Base-by-base conservation (phyloP, 768 basidiomycete species). In the Cyathus striatus region DNA sequence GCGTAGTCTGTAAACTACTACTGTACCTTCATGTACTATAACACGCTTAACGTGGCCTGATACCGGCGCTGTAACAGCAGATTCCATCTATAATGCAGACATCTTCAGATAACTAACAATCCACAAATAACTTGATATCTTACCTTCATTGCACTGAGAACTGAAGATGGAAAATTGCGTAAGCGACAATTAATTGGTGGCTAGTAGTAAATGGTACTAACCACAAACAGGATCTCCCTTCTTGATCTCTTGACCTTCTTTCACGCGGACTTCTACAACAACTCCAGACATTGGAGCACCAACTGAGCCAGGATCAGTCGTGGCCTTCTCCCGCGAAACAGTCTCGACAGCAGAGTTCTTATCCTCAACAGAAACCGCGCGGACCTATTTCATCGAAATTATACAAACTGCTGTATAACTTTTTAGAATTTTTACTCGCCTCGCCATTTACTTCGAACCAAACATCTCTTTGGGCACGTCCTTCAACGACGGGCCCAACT, bases 391-490 rank as follows among this genome's bases (percentile, higher is more conserved):
- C 14, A 42, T 53, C 38, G 44, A 47, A 26, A 49, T 53, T 51
- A 40, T 45, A 22, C 52, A 23, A 45, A 44, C 25, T 35, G 44
- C 17, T 30, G 38, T 35, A 30, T 21, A 24, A 48, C 47, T 30
- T 34, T 33, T 44, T 24, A 23, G 22, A 38, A 41, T 41, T 40
- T 40, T 39, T 41, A 45, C 68, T 58, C 58, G 88, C 89, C 75
- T 95, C 91, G 65, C 93, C 93, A 55, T 95, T 95, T 46, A 95
- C 88, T 73, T 98, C 95, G 60, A 97, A 95, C 89, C 95, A 96
- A 46, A 95, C 91, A 61, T 98, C 94, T 55, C 95, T 83, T 56
- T 90, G 88, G 18, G 94, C 91, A 53, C 81, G 86, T 26, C 87
- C 87, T 61, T 92, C 84, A 41, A 95, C 86, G 42, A 98, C 87